phyloP scores from a whole-genome alignment of 2,329 filamentous ascomycete genomes.

The Thelonectria blattea region DNA sequence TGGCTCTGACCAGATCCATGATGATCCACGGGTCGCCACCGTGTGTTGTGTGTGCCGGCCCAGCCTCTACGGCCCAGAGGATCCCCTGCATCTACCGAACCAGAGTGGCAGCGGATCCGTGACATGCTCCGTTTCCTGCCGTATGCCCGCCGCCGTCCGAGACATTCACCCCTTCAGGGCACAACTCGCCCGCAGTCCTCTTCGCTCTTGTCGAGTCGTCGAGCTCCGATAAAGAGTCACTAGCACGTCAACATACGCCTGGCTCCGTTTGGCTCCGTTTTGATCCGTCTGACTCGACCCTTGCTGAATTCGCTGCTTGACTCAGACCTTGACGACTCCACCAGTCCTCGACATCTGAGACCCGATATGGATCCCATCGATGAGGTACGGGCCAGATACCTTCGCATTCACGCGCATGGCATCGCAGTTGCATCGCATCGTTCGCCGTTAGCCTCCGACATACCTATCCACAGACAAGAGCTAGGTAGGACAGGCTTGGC shows the following conservation, averaged over 20 bases:
- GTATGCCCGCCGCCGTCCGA: constrained; percentile 9
- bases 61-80: constrained; percentile 9
- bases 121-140: constrained; percentile 16
- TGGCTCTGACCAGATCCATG: constrained; percentile 17
- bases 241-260: constrained; percentile 4
- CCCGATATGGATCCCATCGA: constrained; percentile 27
- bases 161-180: neutral
- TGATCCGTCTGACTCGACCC: constrained; percentile 6
- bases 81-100: constrained; percentile 26
- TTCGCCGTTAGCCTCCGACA: constrained; percentile 24
- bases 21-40: constrained; percentile 19
- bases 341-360: constrained; percentile 29
- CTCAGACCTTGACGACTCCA: constrained; percentile 22
- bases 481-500: neutral
- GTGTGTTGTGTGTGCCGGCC: constrained; percentile 19
- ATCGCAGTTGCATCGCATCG: constrained; percentile 24
- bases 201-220: constrained; percentile 4
- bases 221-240: constrained; percentile 10
- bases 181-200: constrained; percentile 5
- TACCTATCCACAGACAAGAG: constrained; percentile 12
- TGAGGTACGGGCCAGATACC: constrained; percentile 27
- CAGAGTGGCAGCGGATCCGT: constrained; percentile 14
- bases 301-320: constrained; percentile 15
- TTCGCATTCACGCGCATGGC: constrained; percentile 27
- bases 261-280: constrained; percentile 5